Evolutionary conservation across 2,329 filamentous ascomycete genomes (phyloP), one percentile per base, ranked within the genome.

Genomic region (Fusarium brachygibbosum): DNA sequence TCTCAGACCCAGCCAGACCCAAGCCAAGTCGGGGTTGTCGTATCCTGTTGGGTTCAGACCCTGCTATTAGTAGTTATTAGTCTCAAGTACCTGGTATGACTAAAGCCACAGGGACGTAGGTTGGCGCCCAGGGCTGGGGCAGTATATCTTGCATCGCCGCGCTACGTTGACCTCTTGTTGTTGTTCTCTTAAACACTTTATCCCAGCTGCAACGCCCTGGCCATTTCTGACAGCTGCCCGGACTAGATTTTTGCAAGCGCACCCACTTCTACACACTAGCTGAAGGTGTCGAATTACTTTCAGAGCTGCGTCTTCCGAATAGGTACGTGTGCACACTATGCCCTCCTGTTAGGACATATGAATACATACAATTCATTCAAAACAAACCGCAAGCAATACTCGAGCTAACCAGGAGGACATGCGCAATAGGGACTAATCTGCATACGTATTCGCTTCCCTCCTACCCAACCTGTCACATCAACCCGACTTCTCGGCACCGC

Each of bases 91-190:
- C 54, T 58, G 56, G 42, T 53, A 55, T 63, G 63, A 72, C 70
- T 58, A 73, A 72, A 68, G 58, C 42, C 65, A 58, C 48, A 63
- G 49, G 52, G 61, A 55, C 45, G 40, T 63, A 51, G 60, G 40
- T 63, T 53, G 60, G 40, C 53, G 42, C 37, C 40, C 46, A 48
- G 56, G 40, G 55, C 41, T 66, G 67, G 62, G 66, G 53, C 63
- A 68, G 64, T 74, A 74, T 72, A 74, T 74, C 71, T 74, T 74
- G 69, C 67, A 71, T 67, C 56, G 59, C 56, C 64, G 59, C 71
- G 71, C 71, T 72, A 66, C 56, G 48, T 74, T 69, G 52, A 64
- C 60, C 58, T 69, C 54, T 71, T 54, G 46, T 63, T 62, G 62
- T 63, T 62, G 44, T 68, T 72, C 52, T 71, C 59, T 57, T 53